Evolutionary conservation across 208 protist genomes (phyloP).

Genomic region (Trypanosoma melophagium): DNA sequence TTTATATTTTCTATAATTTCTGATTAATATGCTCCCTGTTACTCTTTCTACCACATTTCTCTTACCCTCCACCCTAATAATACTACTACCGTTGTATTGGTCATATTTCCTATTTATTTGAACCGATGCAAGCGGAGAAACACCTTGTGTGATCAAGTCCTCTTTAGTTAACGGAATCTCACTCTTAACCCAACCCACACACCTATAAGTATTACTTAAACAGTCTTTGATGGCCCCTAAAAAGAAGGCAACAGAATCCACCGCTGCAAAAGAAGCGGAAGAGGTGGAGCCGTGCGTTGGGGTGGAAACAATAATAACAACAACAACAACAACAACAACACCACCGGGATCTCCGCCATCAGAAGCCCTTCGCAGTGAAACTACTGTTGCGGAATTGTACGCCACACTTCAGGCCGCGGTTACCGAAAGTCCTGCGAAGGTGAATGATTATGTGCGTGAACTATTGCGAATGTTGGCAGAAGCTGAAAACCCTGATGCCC

Average conservation of each 20-base stretch:
- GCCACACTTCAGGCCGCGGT: slow-evolving; percentile 62
- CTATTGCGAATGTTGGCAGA: slow-evolving; percentile 58
- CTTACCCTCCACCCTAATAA: no score
- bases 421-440: slow-evolving; percentile 38
- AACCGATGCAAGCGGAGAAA: neutral
- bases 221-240: slow-evolving; percentile 60
- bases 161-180: no score
- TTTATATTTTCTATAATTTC: no score
- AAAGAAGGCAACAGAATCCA: slow-evolving; percentile 29
- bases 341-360: slow-evolving; percentile 13
- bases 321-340: no score
- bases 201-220: neutral
- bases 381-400: slow-evolving; percentile 64
- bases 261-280: neutral
- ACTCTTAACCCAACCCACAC: neutral
- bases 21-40: no score
- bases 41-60: no score
- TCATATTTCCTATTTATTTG: no score
- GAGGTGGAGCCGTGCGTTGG: slow-evolving; percentile 7
- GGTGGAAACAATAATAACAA: no score
- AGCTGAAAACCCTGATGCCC: slow-evolving; percentile 56
- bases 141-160: neutral
- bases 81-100: no score
- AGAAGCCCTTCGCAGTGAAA: slow-evolving; percentile 4
- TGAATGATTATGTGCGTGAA: slow-evolving; percentile 59